These are phyloP conservation scores for Bodo saltans DNA, from an alignment of 78 protist genomes.

Conservation along the genomic window DNA sequence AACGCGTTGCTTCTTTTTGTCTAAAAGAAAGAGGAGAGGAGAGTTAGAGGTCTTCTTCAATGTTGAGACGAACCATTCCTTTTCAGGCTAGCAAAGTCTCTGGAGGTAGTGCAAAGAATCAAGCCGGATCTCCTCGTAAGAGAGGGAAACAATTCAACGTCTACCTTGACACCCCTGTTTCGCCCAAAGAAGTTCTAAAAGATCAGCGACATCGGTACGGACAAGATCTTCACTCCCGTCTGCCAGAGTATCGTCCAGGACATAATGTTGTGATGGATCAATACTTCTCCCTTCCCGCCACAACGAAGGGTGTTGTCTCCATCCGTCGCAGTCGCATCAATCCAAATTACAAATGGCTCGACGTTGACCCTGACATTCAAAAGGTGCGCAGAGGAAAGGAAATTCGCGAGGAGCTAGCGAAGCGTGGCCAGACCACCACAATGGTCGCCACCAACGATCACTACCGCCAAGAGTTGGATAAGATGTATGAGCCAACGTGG, in stretches of 20 bases:
- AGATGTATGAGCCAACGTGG: not conserved
- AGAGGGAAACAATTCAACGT: too few relatives aligned
- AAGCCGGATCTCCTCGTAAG: too few relatives aligned
- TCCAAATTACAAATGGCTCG: not conserved
- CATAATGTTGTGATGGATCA: not conserved
- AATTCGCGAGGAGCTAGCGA: not conserved
- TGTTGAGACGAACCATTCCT: too few relatives aligned
- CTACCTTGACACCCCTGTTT: not conserved
- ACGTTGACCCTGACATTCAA: not conserved
- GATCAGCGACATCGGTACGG: not conserved
- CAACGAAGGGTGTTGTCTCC: not conserved
- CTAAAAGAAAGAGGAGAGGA: too few relatives aligned
- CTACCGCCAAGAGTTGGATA: not conserved
- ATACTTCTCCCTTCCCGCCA: not conserved
- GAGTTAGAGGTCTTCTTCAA: too few relatives aligned
- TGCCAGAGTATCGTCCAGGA: not conserved
- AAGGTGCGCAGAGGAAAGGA: not conserved
- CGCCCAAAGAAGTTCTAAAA: not conserved
- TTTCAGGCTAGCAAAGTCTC: too few relatives aligned
- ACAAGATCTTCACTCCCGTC: not conserved
- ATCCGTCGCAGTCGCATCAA: not conserved
- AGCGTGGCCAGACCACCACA: not conserved
- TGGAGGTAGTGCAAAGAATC: too few relatives aligned
- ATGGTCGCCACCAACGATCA: not conserved
- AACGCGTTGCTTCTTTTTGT: too few relatives aligned